phyloP scores from a whole-genome alignment of 371 early-diverging fungal species.

The Rhizopus stolonifer region DNA sequence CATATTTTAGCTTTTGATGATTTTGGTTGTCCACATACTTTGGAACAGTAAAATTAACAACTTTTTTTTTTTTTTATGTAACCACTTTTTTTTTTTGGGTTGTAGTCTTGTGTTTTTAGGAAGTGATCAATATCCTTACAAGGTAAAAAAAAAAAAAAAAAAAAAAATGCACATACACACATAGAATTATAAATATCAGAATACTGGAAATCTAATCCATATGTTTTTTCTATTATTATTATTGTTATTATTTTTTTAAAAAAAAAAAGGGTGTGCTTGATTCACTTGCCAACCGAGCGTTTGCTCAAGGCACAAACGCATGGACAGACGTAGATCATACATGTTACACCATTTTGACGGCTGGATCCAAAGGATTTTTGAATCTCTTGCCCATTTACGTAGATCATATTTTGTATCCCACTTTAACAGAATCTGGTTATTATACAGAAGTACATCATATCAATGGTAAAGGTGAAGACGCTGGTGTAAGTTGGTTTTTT shows the following conservation, averaged over 20 bases:
- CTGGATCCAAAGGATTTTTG: constrained; percentile 68
- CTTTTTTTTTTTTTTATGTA: not conserved
- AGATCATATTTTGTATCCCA: constrained; percentile 71
- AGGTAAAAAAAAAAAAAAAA: constrained; percentile 33
- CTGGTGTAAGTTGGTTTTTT: constrained; percentile 31
- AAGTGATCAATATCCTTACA: constrained; percentile 69
- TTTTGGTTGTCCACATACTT: constrained; percentile 68
- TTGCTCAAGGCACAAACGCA: constrained; percentile 72
- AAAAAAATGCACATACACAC: too few species aligned
- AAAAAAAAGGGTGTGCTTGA: constrained; percentile 70
- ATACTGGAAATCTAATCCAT: too few species aligned
- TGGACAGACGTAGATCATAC: constrained; percentile 66
- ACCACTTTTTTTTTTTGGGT: not conserved
- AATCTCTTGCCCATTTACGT: constrained; percentile 59
- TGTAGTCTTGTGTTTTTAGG: constrained; percentile 64
- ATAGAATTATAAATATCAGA: not conserved
- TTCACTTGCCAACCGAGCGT: constrained; percentile 66
- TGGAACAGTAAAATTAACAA: constrained; percentile 58
- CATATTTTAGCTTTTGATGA: constrained; percentile 59
- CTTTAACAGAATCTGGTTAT: constrained; percentile 63
- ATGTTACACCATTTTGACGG: constrained; percentile 66
- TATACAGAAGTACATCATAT: constrained; percentile 66
- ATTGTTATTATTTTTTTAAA: too few species aligned
- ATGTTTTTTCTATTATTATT: too few species aligned
- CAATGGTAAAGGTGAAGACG: constrained; percentile 57